Percentiles rank a stretch among this genome's conserved stretches.
Conservation (phyloP, 495 filamentous ascomycete species). For the Trichodelitschia bisporula region DNA sequence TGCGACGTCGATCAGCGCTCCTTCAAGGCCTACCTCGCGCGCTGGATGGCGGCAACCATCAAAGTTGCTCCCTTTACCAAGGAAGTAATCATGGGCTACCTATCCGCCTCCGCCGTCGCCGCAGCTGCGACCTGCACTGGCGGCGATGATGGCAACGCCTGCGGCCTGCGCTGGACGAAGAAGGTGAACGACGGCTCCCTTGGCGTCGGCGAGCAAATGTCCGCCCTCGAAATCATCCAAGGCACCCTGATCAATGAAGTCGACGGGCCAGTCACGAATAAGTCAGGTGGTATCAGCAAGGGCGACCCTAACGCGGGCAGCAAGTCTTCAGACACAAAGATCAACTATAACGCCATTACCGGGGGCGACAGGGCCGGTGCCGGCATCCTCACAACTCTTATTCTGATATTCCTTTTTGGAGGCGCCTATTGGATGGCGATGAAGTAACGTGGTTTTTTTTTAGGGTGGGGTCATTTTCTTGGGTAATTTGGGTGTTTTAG, state of each 20-base stretch:
- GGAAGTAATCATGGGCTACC: conserved; percentile 27
- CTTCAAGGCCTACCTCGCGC: conserved; percentile 53
- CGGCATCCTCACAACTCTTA: conserved; percentile 15
- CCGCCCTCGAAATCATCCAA: conserved; percentile 29
- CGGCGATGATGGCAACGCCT: conserved; percentile 22
- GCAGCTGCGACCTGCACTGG: conserved; percentile 36
- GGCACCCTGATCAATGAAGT: conserved; percentile 23
- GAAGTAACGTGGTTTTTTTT: too few relatives aligned
- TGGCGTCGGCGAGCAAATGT: conserved; percentile 34
- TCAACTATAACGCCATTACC: conserved; percentile 8
- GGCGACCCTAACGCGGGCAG: conserved; percentile 15
- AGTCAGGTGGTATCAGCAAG: conserved; percentile 14
- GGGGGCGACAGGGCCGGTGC: conserved; percentile 18
- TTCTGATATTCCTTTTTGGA: conserved; percentile 12
- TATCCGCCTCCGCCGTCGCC: conserved; percentile 29
- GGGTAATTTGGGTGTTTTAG: too few relatives aligned
- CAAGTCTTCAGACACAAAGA: conserved; percentile 5
- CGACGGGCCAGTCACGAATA: conserved; percentile 13
- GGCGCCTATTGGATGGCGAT: conserved; percentile 17
- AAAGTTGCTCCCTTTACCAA: conserved; percentile 40
- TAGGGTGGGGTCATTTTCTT: too few relatives aligned
- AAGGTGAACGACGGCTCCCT: conserved; percentile 18
- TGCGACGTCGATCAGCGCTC: conserved; percentile 48
- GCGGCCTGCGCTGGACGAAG: conserved; percentile 27
- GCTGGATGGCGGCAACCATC: conserved; percentile 40